Evolutionary conservation across 495 filamentous ascomycete species (phyloP).

Genomic region (Penicillium diatomitis): DNA sequence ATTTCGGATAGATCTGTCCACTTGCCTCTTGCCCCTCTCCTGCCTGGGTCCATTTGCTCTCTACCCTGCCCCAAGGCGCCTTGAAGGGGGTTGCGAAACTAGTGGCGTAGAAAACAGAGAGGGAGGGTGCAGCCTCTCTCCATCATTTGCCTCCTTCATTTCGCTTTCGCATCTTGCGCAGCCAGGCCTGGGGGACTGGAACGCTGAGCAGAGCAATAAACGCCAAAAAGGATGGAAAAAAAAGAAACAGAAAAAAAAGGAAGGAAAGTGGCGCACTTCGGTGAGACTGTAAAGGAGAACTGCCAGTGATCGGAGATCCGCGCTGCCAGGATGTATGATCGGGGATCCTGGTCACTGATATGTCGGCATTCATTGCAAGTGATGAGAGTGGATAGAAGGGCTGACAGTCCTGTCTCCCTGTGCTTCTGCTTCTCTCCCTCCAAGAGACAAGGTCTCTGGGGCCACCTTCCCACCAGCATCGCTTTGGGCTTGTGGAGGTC

Average conservation of each 20-base stretch:
- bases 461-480: no score
- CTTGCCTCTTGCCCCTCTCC: no score
- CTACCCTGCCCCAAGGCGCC: background rate
- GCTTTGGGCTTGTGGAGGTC: no score
- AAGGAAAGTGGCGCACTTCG: constrained; percentile 6
- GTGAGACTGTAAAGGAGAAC: background rate
- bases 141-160: constrained; percentile 6
- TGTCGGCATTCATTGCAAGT: constrained; percentile 5
- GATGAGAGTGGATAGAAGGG: background rate
- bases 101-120: constrained; percentile 11
- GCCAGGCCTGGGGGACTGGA: background rate
- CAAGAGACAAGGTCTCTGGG: background rate
- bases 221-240: no score
- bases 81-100: background rate
- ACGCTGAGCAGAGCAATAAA: no score
- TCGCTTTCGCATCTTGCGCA: constrained; percentile 8
- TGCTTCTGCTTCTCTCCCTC: background rate
- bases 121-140: constrained; percentile 6
- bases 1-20: no score
- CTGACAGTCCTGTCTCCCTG: background rate
- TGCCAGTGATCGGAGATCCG: background rate
- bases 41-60: no score
- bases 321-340: background rate
- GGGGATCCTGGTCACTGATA: constrained; percentile 3
- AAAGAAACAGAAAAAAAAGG: no score